A percentile compares a stretch with the other conserved stretches of the same genome.
Evolutionary conservation across 169 alveolate genomes (phyloP).

Genomic region (Theileria luwenshuni): DNA sequence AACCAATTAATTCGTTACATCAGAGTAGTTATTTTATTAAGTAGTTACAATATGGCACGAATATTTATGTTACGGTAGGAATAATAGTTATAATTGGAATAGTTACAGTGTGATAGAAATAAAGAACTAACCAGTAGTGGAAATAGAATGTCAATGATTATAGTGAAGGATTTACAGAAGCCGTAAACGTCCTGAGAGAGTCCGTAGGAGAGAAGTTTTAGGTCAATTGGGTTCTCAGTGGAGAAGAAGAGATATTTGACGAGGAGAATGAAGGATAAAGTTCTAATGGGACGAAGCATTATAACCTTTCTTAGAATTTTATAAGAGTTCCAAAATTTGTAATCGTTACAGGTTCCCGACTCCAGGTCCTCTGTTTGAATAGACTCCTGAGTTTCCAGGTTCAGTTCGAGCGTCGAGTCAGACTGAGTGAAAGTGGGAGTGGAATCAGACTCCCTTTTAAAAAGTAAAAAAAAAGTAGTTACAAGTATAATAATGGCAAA

Average conservation of each 20-base stretch:
- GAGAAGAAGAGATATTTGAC: constrained; percentile 67
- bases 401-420: neutral
- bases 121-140: constrained; percentile 77
- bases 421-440: no score
- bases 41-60: no score
- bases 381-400: neutral
- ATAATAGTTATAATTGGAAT: no score
- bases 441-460: constrained; percentile 29
- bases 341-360: constrained; percentile 27
- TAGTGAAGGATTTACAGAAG: constrained; percentile 59
- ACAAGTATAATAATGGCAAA: constrained; percentile 50
- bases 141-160: constrained; percentile 69
- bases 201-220: constrained; percentile 73
- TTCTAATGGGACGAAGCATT: constrained; percentile 64
- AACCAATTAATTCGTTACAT: no score
- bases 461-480: constrained; percentile 48
- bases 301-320: constrained; percentile 21
- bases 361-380: constrained; percentile 41
- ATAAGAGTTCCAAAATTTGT: constrained; percentile 12
- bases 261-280: constrained; percentile 56
- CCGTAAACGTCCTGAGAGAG: constrained; percentile 75
- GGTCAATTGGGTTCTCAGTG: constrained; percentile 73
- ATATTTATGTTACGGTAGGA: no score
- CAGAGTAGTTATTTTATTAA: no score
- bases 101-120: no score